Percentiles rank a stretch among this genome's conserved stretches.
Evolutionary conservation across 2,329 filamentous ascomycete genomes (phyloP).

Genomic region (Colletotrichum australisinense): DNA sequence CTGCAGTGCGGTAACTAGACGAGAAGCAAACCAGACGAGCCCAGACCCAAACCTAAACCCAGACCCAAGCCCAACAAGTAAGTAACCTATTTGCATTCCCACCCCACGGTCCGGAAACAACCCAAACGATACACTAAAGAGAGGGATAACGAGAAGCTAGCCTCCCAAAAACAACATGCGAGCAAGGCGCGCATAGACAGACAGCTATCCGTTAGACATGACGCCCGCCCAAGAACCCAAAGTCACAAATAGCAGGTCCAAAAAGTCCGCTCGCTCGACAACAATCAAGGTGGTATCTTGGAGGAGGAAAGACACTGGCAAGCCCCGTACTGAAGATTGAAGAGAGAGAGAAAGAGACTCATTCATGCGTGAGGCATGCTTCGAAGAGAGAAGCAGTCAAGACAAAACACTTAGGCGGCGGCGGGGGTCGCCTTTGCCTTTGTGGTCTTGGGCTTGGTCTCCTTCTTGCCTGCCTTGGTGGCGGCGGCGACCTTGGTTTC

Average conservation of each 20-base stretch:
- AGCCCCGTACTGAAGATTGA: neutral
- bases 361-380: neutral
- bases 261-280: conserved; percentile 19
- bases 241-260: conserved; percentile 2
- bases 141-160: neutral
- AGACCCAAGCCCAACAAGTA: neutral
- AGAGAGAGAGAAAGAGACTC: neutral
- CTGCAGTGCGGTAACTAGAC: neutral
- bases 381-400: neutral
- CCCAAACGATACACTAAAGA: neutral
- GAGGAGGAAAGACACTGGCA: conserved; percentile 22
- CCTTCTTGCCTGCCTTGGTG: conserved; percentile 34
- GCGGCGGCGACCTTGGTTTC: conserved; percentile 26
- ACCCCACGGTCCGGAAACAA: neutral
- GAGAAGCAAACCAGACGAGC: neutral
- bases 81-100: neutral
- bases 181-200: neutral
- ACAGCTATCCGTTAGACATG: neutral
- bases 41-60: neutral
- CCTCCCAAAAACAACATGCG: neutral
- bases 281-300: conserved; percentile 29
- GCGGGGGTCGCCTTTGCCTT: conserved; percentile 21
- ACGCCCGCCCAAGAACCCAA: neutral
- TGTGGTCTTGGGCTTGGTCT: conserved; percentile 35
- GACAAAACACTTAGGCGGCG: conserved; percentile 1